A percentile compares a stretch with the other conserved stretches of the same genome.
Evolutionary conservation across 805 yeast genomes (phyloP).

Genomic region (Tetrapisispora taiwanensis): DNA sequence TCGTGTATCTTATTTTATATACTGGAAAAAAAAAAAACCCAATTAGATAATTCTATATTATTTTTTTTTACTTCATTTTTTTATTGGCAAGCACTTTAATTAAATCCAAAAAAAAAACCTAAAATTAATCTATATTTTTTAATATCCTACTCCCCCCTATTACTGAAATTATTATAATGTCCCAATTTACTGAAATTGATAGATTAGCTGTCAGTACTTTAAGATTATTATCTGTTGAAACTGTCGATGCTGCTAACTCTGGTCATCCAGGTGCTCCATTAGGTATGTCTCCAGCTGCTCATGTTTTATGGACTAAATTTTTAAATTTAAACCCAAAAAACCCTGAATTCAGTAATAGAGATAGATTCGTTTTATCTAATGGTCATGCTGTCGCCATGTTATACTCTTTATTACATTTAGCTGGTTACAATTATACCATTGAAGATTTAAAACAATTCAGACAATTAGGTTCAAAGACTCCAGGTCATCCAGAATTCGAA

Average conservation of each 20-base stretch:
- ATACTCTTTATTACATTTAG: slow-evolving; percentile 75
- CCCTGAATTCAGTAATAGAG: slow-evolving; percentile 90
- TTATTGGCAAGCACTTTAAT: too few relatives aligned
- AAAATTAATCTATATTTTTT: too few relatives aligned
- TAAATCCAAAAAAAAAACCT: too few relatives aligned
- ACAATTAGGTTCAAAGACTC: slow-evolving; percentile 82
- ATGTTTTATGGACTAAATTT: slow-evolving; percentile 62
- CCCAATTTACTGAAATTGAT: slow-evolving; percentile 49
- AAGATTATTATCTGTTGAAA: slow-evolving; percentile 81
- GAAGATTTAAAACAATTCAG: slow-evolving; percentile 88
- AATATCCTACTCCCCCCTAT: background rate
- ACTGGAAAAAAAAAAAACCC: too few relatives aligned
- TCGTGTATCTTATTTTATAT: too few relatives aligned
- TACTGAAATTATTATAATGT: slow-evolving; percentile 8
- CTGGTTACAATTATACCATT: slow-evolving; percentile 69
- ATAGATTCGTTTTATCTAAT: slow-evolving; percentile 87
- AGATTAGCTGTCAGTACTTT: slow-evolving; percentile 73
- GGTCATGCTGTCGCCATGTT: slow-evolving; percentile 93
- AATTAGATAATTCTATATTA: too few relatives aligned
- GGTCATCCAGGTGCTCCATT: slow-evolving; percentile 99
- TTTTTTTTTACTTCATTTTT: too few relatives aligned
- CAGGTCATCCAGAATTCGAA: slow-evolving; percentile 95
- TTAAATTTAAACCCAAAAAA: slow-evolving; percentile 83
- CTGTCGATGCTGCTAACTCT: slow-evolving; percentile 78
- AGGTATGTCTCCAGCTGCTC: slow-evolving; percentile 95